These are phyloP conservation scores for Leccinum pallidistipes DNA, from an alignment of 1,284 basidiomycete species.

Conservation along the genomic window DNA sequence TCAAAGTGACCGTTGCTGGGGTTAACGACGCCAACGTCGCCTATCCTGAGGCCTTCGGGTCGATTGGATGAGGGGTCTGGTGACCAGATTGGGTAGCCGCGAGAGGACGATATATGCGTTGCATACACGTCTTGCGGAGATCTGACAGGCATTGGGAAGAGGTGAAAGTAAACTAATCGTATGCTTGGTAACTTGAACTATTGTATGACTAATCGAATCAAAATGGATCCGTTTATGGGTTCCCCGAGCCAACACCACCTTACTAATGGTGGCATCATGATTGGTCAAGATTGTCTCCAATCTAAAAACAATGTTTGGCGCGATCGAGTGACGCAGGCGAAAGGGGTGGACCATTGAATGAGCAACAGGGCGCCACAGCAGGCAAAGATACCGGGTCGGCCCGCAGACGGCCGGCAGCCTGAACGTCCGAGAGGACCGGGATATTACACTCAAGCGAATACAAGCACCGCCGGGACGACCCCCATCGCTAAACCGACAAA, in stretches of 20 bases:
- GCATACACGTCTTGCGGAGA: constrained; percentile 28
- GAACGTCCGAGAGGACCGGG: neutral
- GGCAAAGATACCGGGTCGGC: neutral
- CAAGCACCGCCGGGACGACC: constrained; percentile 8
- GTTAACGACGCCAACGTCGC: constrained; percentile 28
- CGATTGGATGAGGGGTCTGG: constrained; percentile 30
- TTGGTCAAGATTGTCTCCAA: neutral
- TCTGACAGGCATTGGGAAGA: constrained; percentile 19
- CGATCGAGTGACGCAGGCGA: neutral
- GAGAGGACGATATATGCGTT: constrained; percentile 31
- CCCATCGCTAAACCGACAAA: constrained; percentile 3
- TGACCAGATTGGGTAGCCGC: constrained; percentile 35
- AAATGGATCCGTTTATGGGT: neutral
- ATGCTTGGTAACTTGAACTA: neutral
- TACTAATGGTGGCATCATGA: neutral
- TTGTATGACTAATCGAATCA: neutral
- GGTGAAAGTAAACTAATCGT: neutral
- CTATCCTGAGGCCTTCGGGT: constrained; percentile 24
- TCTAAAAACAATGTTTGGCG: constrained; percentile 3
- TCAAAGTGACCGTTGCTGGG: constrained; percentile 32
- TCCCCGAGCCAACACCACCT: neutral
- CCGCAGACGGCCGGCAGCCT: neutral
- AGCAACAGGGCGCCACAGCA: neutral
- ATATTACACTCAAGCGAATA: constrained; percentile 11
- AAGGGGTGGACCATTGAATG: neutral